phyloP scores from a whole-genome alignment of 352 stramenopile genomes.

The Nothophytophthora sp. region DNA sequence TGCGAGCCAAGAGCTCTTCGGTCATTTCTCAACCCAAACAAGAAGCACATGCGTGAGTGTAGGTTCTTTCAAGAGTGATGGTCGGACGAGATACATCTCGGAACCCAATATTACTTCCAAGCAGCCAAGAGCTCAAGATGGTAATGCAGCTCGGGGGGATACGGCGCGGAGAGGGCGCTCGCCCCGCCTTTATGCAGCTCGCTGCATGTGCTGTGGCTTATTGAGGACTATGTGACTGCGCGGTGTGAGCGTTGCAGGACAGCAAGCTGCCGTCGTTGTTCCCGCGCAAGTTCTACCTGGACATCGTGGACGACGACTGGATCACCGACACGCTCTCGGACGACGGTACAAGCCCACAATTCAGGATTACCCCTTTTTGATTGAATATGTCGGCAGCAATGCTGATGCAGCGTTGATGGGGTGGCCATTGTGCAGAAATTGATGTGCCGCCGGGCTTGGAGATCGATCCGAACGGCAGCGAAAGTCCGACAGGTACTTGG shows the following conservation, averaged over 20 bases:
- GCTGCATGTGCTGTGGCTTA: neutral
- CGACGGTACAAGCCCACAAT: conserved; percentile 44
- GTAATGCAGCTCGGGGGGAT: too few relatives aligned
- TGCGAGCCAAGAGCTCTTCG: conserved; percentile 50
- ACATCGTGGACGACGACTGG: conserved; percentile 85
- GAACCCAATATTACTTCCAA: too few relatives aligned
- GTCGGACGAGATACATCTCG: too few relatives aligned
- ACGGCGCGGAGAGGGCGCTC: too few relatives aligned
- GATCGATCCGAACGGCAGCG: conserved; percentile 54
- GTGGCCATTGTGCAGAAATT: conserved; percentile 48
- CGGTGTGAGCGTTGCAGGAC: conserved; percentile 32
- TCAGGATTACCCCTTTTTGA: neutral
- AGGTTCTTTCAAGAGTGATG: too few relatives aligned
- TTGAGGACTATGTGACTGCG: neutral
- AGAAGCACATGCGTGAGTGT: too few relatives aligned
- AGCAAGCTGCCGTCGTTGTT: conserved; percentile 75
- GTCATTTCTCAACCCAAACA: too few relatives aligned
- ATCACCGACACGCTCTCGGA: conserved; percentile 80
- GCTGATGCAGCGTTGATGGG: conserved; percentile 11
- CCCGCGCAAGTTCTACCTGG: conserved; percentile 66
- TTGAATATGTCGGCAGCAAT: conserved; percentile 18
- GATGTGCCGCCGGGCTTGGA: conserved; percentile 61
- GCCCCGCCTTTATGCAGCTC: too few relatives aligned
- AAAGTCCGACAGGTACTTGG: conserved; percentile 51
- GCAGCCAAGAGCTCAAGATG: too few relatives aligned